Evolutionary conservation across 192 early-diverging fungal species (phyloP).

Genomic region (Backusella westeae): DNA sequence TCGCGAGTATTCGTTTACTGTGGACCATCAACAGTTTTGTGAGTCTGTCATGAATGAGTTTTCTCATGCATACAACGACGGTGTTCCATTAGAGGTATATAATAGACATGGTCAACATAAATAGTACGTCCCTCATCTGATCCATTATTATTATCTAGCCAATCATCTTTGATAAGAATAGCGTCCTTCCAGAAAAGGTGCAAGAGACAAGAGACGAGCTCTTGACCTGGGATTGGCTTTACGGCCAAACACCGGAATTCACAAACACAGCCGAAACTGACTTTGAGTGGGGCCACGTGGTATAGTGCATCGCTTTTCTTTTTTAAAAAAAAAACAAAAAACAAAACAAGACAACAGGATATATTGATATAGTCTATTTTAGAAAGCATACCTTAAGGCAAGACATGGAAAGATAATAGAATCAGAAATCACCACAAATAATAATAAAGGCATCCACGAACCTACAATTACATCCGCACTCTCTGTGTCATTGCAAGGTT

Average conservation of each 20-base stretch:
- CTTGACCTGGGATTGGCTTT: slow-evolving; percentile 85
- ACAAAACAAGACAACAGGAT: neutral
- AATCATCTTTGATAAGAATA: slow-evolving; percentile 25
- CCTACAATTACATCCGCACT: slow-evolving; percentile 27
- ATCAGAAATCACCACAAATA: slow-evolving; percentile 12
- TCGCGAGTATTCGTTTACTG: slow-evolving; percentile 73
- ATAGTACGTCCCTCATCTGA: neutral
- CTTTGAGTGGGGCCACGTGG: slow-evolving; percentile 58
- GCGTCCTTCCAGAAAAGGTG: slow-evolving; percentile 21
- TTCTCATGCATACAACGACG: slow-evolving; percentile 49
- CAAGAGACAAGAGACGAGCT: slow-evolving; percentile 38
- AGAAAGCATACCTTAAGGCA: slow-evolving; percentile 22
- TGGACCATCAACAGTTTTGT: slow-evolving; percentile 85
- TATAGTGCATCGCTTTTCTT: slow-evolving; percentile 30
- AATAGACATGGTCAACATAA: neutral
- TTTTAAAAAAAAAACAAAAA: neutral
- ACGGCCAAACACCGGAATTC: slow-evolving; percentile 91
- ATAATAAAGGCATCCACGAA: slow-evolving; percentile 17
- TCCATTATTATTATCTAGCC: slow-evolving; percentile 15
- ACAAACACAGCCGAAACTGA: slow-evolving; percentile 47
- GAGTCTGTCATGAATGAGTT: slow-evolving; percentile 75
- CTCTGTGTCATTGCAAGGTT: slow-evolving; percentile 25
- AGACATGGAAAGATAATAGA: slow-evolving; percentile 29
- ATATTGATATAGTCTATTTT: neutral
- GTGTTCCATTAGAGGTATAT: slow-evolving; percentile 15